Evolutionary conservation across 176 grass and related monocot genomes (phyloP).

Genomic region (Melocanna baccifera): DNA sequence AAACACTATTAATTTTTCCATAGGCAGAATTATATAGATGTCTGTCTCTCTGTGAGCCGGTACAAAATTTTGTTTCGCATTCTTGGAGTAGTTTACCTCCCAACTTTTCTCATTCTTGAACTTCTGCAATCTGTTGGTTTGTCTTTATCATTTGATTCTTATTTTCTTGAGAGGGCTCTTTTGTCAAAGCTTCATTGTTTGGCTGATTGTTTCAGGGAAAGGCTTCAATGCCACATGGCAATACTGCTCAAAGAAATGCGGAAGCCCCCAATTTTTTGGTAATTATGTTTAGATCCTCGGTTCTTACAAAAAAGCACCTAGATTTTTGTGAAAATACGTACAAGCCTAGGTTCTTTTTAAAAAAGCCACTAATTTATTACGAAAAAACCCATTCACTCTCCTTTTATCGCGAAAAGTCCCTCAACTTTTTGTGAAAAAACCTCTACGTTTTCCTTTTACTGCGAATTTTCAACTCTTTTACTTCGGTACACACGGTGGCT

Average conservation of each 20-base stretch:
- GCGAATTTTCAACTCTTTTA: no score
- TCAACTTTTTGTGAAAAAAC: no score
- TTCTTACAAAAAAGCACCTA: no score
- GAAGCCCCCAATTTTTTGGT: no score
- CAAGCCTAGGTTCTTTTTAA: no score
- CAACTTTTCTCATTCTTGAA: slow-evolving; percentile 6
- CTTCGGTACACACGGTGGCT: no score
- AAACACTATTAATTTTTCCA: neutral
- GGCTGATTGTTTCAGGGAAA: slow-evolving; percentile 51
- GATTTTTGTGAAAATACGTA: no score
- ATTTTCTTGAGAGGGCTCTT: slow-evolving; percentile 7
- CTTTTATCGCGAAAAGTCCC: no score
- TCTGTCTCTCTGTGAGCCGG: neutral
- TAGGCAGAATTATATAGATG: neutral
- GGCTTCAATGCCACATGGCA: slow-evolving; percentile 24
- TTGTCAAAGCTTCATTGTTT: slow-evolving; percentile 16
- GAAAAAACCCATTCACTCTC: no score
- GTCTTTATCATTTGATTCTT: neutral
- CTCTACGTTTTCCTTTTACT: no score
- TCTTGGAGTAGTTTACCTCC: slow-evolving; percentile 2
- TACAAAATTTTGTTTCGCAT: neutral
- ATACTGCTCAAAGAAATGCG: slow-evolving; percentile 43
- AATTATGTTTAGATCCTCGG: no score
- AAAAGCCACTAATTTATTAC: no score
- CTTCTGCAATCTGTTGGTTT: slow-evolving; percentile 11